phyloP scores from a whole-genome alignment of 192 early-diverging fungal genomes.

The Phlyctochytrium planicorne region DNA sequence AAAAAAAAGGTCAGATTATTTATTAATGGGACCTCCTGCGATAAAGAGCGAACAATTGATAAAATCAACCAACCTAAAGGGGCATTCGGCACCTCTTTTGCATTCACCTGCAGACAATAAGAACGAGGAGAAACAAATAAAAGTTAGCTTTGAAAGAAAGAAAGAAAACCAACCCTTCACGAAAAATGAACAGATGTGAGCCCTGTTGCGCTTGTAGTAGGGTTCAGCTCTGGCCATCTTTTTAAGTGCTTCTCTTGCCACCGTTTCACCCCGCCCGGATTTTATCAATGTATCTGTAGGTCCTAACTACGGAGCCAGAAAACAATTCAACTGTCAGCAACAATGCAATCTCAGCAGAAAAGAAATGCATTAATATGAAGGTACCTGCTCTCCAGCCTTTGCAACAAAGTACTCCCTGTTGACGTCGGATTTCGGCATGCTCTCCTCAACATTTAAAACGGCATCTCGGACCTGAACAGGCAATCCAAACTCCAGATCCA shows the following conservation, averaged over 20 bases:
- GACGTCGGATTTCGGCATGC: slow-evolving; percentile 78
- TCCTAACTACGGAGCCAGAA: slow-evolving; percentile 35
- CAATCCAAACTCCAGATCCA: slow-evolving; percentile 93
- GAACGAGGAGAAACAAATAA: too few relatives aligned
- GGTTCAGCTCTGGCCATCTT: slow-evolving; percentile 83
- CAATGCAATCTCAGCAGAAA: not conserved
- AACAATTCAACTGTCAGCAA: not conserved
- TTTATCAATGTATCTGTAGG: slow-evolving; percentile 57
- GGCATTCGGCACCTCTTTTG: slow-evolving; percentile 92
- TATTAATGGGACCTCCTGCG: too few relatives aligned
- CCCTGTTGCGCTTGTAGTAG: slow-evolving; percentile 86
- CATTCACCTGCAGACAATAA: slow-evolving; percentile 66
- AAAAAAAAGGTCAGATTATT: slow-evolving; percentile 2
- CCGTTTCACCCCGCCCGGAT: slow-evolving; percentile 68
- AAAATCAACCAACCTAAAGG: slow-evolving; percentile 59
- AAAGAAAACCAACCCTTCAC: too few relatives aligned
- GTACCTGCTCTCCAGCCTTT: slow-evolving; percentile 63
- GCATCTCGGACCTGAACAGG: slow-evolving; percentile 93
- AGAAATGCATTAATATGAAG: not conserved
- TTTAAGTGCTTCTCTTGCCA: slow-evolving; percentile 72
- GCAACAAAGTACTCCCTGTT: slow-evolving; percentile 89
- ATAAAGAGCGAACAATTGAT: not conserved
- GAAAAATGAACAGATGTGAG: slow-evolving; percentile 95
- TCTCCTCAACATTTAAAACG: slow-evolving; percentile 71
- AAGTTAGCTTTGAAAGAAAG: too few relatives aligned